These are phyloP conservation scores for Bertia moriformis DNA, from an alignment of 2,329 filamentous ascomycete species.

Conservation along the genomic window DNA sequence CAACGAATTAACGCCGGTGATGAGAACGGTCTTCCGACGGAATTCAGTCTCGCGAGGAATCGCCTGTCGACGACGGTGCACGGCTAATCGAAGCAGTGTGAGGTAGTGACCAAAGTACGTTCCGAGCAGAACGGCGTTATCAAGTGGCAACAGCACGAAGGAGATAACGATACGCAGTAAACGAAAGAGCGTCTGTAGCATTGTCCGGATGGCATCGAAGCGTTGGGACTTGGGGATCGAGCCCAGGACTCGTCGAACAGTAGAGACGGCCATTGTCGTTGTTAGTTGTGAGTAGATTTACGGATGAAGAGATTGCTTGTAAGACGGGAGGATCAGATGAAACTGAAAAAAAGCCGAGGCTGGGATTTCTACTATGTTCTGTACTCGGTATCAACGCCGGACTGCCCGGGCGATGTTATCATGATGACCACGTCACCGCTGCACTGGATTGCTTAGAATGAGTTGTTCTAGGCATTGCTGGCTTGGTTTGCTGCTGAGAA, in stretches of 20 bases:
- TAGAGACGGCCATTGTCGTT: background rate
- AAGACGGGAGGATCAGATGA: too few relatives aligned
- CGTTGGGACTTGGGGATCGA: slow-evolving; percentile 13
- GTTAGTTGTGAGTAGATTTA: too few relatives aligned
- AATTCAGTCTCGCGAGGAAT: slow-evolving; percentile 8
- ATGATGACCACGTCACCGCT: too few relatives aligned
- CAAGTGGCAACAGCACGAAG: slow-evolving; percentile 29
- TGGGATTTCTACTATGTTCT: too few relatives aligned
- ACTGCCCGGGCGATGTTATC: too few relatives aligned
- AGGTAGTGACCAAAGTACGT: background rate
- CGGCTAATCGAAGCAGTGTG: slow-evolving; percentile 7
- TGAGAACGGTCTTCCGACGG: slow-evolving; percentile 37
- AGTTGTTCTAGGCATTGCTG: too few relatives aligned
- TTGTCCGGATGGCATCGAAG: slow-evolving; percentile 12
- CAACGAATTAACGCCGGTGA: slow-evolving; percentile 61
- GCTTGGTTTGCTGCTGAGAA: too few relatives aligned
- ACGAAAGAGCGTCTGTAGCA: slow-evolving; percentile 5
- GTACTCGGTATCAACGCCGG: too few relatives aligned
- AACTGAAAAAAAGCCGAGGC: too few relatives aligned
- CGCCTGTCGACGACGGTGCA: slow-evolving; percentile 16
- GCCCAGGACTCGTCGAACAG: background rate
- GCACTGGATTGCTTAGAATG: too few relatives aligned
- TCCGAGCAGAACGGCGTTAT: slow-evolving; percentile 18
- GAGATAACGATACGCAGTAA: slow-evolving; percentile 17
- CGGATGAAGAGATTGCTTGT: too few relatives aligned